Percentiles rank a stretch among this genome's conserved stretches.
These are phyloP conservation scores for Plenodomus lindquistii DNA, from an alignment of 2,329 filamentous ascomycete species.

Conservation along the genomic window DNA sequence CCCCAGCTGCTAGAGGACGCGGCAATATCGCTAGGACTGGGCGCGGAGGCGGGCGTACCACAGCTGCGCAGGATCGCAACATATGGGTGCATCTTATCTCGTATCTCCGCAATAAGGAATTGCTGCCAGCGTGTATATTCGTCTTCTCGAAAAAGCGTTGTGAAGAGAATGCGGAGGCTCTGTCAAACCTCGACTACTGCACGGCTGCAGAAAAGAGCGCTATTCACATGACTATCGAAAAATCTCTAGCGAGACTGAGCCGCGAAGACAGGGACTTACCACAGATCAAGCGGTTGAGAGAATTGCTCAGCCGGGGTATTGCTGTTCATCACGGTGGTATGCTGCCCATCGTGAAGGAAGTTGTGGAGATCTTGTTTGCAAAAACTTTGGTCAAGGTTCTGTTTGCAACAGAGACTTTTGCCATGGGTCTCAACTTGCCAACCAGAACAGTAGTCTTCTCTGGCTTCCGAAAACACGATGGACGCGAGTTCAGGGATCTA, in stretches of 20 bases:
- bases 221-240: conserved; percentile 97
- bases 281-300: conserved; percentile 85
- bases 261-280: conserved; percentile 88
- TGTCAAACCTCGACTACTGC: conserved; percentile 94
- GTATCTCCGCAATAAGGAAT: conserved; percentile 80
- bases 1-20: conserved; percentile 59
- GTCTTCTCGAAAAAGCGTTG: conserved; percentile 98
- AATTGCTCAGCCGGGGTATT: conserved; percentile 83
- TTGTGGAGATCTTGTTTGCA: conserved; percentile 95
- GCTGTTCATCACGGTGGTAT: conserved; percentile 96
- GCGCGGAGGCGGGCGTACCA: conserved; percentile 81
- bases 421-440: conserved; percentile 95
- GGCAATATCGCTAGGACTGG: conserved; percentile 92
- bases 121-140: conserved; percentile 94
- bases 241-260: conserved; percentile 87
- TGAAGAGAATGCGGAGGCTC: conserved; percentile 93
- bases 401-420: conserved; percentile 97
- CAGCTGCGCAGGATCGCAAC: conserved; percentile 91
- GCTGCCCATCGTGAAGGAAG: conserved; percentile 94
- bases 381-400: conserved; percentile 94
- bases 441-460: conserved; percentile 98
- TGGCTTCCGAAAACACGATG: conserved; percentile 94
- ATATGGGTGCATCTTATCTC: conserved; percentile 96
- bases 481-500: conserved; percentile 86
- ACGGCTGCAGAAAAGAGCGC: conserved; percentile 93